phyloP scores from a whole-genome alignment of 495 filamentous ascomycete genomes.

The Paragyromitra xinjiangensis region DNA sequence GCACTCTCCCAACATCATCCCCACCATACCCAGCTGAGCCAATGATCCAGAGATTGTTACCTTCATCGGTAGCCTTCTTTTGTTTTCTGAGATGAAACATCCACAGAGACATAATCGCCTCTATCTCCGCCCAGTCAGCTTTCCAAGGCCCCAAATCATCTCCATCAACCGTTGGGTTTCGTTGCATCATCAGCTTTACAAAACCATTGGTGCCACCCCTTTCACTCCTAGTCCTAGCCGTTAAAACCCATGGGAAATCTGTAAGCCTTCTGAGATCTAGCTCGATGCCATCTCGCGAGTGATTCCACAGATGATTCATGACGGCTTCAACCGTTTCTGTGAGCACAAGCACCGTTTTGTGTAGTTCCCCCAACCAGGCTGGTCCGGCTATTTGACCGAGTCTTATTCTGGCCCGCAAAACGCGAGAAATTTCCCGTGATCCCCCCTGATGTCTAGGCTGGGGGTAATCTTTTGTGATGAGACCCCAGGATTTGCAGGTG shows the following conservation, averaged over 20 bases:
- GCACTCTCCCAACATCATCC: constrained; percentile 9
- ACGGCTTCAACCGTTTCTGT: not conserved
- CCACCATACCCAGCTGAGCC: not conserved
- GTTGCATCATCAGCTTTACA: not conserved
- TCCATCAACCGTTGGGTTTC: not conserved
- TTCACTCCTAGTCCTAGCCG: too few relatives aligned
- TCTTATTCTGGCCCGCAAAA: constrained; percentile 3
- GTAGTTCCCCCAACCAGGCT: not conserved
- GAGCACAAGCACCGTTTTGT: not conserved
- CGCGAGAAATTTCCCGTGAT: not conserved
- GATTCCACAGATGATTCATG: constrained; percentile 19
- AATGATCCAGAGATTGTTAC: constrained; percentile 11
- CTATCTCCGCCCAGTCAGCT: not conserved
- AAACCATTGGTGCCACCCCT: not conserved
- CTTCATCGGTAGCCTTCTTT: not conserved
- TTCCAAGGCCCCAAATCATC: not conserved
- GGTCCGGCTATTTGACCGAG: not conserved
- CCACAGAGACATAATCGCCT: constrained; percentile 3
- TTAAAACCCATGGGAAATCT: too few relatives aligned
- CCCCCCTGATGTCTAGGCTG: too few relatives aligned
- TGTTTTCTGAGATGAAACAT: not conserved
- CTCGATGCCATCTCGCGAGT: too few relatives aligned
- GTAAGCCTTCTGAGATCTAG: too few relatives aligned
- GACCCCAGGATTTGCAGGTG: not conserved
- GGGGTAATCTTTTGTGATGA: not conserved